Conservation (phyloP, 768 basidiomycete species). For the Rhodotorula taiwanensis region DNA sequence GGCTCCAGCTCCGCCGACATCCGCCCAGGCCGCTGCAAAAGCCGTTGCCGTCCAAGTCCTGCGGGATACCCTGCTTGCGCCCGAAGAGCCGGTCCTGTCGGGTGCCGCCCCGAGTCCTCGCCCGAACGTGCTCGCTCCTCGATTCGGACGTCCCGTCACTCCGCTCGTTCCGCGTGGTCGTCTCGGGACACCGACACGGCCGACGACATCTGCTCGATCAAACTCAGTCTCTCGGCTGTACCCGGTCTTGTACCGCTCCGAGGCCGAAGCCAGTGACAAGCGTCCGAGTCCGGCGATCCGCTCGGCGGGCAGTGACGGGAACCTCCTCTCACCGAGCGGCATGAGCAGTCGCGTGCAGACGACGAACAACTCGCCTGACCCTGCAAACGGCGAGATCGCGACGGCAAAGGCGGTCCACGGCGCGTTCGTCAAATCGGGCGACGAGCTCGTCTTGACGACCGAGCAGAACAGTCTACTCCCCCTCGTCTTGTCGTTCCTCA, state of each 20-base stretch:
- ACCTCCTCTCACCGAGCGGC: too few species aligned
- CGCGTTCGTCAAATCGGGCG: slow-evolving; percentile 59
- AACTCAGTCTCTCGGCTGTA: slow-evolving; percentile 38
- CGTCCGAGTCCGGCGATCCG: too few species aligned
- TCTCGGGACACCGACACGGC: slow-evolving; percentile 27
- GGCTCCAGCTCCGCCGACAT: slow-evolving; percentile 21
- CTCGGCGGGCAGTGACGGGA: too few species aligned
- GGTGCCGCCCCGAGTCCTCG: slow-evolving; percentile 23
- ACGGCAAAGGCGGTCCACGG: background rate
- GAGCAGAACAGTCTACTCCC: slow-evolving; percentile 84
- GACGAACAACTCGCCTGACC: too few species aligned
- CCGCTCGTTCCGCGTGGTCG: background rate
- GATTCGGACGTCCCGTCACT: slow-evolving; percentile 26
- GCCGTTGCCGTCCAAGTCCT: slow-evolving; percentile 73
- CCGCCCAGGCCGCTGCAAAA: slow-evolving; percentile 61
- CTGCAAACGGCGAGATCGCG: slow-evolving; percentile 23
- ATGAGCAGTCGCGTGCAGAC: too few species aligned
- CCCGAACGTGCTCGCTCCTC: slow-evolving; percentile 25
- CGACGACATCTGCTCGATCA: slow-evolving; percentile 20
- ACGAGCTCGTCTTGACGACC: slow-evolving; percentile 74
- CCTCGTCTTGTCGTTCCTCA: slow-evolving; percentile 29
- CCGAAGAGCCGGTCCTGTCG: slow-evolving; percentile 36
- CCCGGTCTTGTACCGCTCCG: slow-evolving; percentile 9
- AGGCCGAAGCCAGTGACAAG: slow-evolving; percentile 11
- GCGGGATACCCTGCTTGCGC: slow-evolving; percentile 67